Percentiles rank a stretch among this genome's conserved stretches.
Evolutionary conservation across 768 basidiomycete genomes (phyloP).

Genomic region (Termitomyces sp.): DNA sequence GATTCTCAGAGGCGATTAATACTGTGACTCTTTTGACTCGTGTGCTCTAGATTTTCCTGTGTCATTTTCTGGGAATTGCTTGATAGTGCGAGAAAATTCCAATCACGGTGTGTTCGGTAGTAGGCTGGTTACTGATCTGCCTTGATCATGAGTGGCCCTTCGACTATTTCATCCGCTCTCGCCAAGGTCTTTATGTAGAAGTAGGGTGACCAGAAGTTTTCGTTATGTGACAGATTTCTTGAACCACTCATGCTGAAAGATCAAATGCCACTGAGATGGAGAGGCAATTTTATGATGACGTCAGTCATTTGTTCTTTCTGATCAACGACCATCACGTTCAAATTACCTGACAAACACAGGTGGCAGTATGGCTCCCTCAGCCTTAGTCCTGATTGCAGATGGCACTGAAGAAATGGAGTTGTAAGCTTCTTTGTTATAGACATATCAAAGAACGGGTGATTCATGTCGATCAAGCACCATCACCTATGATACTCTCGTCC

Average conservation of each 20-base stretch:
- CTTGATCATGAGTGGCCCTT: background rate
- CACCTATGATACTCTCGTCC: constrained; percentile 78
- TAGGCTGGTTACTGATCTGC: background rate
- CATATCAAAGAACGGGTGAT: background rate
- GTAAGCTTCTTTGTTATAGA: constrained; percentile 40
- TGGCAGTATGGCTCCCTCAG: constrained; percentile 43
- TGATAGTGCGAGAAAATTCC: background rate
- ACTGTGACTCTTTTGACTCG: background rate
- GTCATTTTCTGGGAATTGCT: too few species aligned
- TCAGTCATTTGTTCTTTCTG: background rate
- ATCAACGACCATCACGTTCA: background rate
- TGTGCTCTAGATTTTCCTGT: background rate
- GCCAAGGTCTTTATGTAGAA: background rate
- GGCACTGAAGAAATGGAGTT: constrained; percentile 92
- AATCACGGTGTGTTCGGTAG: background rate
- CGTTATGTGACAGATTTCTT: background rate
- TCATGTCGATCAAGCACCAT: constrained; percentile 53
- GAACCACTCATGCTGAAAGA: background rate
- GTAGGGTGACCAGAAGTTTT: background rate
- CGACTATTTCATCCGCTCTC: background rate
- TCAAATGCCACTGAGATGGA: too few species aligned
- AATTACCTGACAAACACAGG: background rate
- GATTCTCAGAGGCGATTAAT: background rate
- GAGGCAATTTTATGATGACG: background rate
- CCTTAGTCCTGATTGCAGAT: constrained; percentile 72